phyloP scores from a whole-genome alignment of 257 asterid genomes.

The Nicotiana attenuata region DNA sequence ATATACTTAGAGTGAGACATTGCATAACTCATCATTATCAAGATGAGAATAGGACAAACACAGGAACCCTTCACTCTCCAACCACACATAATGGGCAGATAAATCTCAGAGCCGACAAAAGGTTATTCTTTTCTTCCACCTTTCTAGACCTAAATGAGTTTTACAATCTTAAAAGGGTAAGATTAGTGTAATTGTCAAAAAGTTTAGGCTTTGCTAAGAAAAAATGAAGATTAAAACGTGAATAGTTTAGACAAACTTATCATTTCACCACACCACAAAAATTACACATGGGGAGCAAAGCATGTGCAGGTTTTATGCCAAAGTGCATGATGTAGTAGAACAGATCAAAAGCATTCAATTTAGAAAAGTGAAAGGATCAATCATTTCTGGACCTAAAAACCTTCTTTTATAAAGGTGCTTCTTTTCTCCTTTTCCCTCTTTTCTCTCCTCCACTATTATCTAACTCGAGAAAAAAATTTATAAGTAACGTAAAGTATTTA shows the following conservation, averaged over 20 bases:
- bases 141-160: neutral
- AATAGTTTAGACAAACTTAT: neutral
- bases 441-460: too few relatives aligned
- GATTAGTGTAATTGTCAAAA: neutral
- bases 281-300: conserved; percentile 8
- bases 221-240: neutral
- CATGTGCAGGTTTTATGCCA: conserved; percentile 6
- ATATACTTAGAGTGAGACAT: neutral
- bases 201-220: neutral
- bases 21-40: neutral
- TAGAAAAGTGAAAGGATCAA: conserved; percentile 7
- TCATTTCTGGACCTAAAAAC: neutral
- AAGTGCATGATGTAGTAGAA: neutral
- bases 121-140: neutral
- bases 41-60: neutral
- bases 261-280: neutral
- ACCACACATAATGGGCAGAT: neutral
- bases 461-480: too few relatives aligned
- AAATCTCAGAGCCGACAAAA: neutral
- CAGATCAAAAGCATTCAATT: conserved; percentile 8
- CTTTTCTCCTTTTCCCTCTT: neutral
- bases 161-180: neutral
- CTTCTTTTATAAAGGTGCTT: conserved; percentile 3
- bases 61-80: neutral
- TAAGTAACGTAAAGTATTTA: too few relatives aligned